Evolutionary conservation across 2,329 filamentous ascomycete genomes (phyloP).

Genomic region (Zarea fungicola): DNA sequence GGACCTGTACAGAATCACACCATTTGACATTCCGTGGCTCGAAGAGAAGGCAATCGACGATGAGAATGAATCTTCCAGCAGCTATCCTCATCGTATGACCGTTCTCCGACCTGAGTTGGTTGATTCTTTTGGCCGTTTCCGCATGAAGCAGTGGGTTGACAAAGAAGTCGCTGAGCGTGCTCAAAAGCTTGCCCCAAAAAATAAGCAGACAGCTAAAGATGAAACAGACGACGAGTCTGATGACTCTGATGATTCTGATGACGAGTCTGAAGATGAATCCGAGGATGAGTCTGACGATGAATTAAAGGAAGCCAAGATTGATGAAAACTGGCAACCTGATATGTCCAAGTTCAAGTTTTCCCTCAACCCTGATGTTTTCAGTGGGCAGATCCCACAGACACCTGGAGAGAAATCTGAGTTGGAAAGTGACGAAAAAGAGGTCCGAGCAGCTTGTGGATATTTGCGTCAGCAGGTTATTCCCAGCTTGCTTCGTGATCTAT

Average conservation of each 20-base stretch:
- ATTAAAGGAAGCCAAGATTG: conserved; percentile 27
- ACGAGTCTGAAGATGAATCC: conserved; percentile 25
- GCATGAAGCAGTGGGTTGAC: conserved; percentile 85
- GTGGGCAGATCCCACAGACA: conserved; percentile 83
- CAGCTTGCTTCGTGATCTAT: conserved; percentile 78
- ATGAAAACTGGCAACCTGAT: conserved; percentile 56
- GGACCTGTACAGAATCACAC: conserved; percentile 90
- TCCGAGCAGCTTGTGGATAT: conserved; percentile 76
- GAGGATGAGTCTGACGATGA: conserved; percentile 45
- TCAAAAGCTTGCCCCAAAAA: conserved; percentile 15
- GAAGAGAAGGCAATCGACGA: conserved; percentile 61
- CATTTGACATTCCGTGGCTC: conserved; percentile 84
- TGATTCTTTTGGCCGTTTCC: conserved; percentile 75
- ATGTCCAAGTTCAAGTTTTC: conserved; percentile 81
- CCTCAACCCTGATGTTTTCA: conserved; percentile 93
- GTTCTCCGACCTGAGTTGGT: conserved; percentile 87
- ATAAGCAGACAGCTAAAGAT: too few species aligned
- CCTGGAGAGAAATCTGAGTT: conserved; percentile 83
- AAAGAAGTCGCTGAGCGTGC: conserved; percentile 58
- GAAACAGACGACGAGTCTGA: conserved; percentile 13
- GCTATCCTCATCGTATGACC: conserved; percentile 94
- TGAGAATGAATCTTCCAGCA: conserved; percentile 36
- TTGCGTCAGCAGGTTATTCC: conserved; percentile 74
- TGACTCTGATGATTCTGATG: conserved; percentile 11
- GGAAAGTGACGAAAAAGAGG: conserved; percentile 79